A percentile compares a stretch with the other conserved stretches of the same genome.
Evolutionary conservation across 2,329 filamentous ascomycete genomes (phyloP).

Genomic region (Cladosporium cucumerinum): DNA sequence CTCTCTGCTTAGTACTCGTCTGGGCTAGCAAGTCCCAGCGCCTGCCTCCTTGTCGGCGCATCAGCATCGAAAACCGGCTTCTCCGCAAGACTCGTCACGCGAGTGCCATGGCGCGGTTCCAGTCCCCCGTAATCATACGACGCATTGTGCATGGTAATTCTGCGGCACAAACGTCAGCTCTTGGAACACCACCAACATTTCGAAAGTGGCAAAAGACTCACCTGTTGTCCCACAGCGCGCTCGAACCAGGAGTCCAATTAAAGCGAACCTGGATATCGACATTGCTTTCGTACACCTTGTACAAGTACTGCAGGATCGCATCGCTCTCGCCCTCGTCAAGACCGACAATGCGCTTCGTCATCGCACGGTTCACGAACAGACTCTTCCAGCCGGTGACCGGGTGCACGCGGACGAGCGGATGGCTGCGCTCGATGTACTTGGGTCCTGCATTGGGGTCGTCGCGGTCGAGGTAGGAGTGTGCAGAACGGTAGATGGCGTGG

Average conservation of each 20-base stretch:
- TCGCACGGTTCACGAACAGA: slow-evolving; percentile 67
- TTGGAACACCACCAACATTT: background rate
- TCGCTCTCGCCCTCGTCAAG: slow-evolving; percentile 68
- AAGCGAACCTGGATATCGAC: slow-evolving; percentile 71
- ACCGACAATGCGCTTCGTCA: slow-evolving; percentile 67
- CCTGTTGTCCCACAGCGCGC: slow-evolving; percentile 69
- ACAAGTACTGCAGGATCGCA: slow-evolving; percentile 63
- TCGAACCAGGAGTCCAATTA: slow-evolving; percentile 65
- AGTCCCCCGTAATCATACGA: slow-evolving; percentile 69
- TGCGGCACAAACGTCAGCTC: background rate
- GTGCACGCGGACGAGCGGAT: slow-evolving; percentile 67
- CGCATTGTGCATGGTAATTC: slow-evolving; percentile 62
- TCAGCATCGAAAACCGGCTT: slow-evolving; percentile 64
- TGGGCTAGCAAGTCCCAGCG: slow-evolving; percentile 60
- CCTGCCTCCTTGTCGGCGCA: slow-evolving; percentile 65
- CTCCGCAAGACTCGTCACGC: slow-evolving; percentile 68
- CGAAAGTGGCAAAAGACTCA: background rate
- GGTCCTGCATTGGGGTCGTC: slow-evolving; percentile 59
- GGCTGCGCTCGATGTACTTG: slow-evolving; percentile 63
- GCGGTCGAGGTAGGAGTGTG: slow-evolving; percentile 66
- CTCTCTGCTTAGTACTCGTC: slow-evolving; percentile 28
- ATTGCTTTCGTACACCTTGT: slow-evolving; percentile 64
- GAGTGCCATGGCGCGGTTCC: slow-evolving; percentile 66
- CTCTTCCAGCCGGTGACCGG: slow-evolving; percentile 73
- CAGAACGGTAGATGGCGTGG: slow-evolving; percentile 62